Evolutionary conservation across 2,329 filamentous ascomycete species (phyloP), one percentile per base, ranked within the genome.

Genomic region (Pestalotiopsis sp.): DNA sequence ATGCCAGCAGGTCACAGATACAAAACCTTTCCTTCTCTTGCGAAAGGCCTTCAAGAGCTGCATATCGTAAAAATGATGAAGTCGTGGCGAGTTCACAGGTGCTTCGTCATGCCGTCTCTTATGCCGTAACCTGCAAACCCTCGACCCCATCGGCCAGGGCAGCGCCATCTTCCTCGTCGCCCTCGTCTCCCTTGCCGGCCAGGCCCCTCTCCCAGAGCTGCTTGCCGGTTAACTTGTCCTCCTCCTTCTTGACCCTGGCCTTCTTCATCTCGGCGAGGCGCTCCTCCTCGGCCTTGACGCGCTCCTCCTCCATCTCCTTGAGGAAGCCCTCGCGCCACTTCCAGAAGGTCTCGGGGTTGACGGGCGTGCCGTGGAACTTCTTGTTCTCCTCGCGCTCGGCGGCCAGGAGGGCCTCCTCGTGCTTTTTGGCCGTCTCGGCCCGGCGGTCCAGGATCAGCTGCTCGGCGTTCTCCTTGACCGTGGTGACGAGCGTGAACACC

Each of bases 371-470:
- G 79, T 97, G 93, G 81, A 99, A 99, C 82, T 98, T 98, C 76
- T 92, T 90, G 80, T 99, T 99, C 84, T 99, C 96, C 80, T 96
- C 94, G 71, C 92, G 90, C 82, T 99, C 96, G 1, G 87, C 89
- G 12, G 84, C 89, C 6, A 85, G 79, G 14, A 83, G 68, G 14
- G 75, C 82, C 76, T 91, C 88, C 72, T 92, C 89, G 3, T 84
- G 82, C 58, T 76, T 85, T 76, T 89, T 87, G 7, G 86, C 87
- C 1, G 85, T 87, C 9, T 85, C 92, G 69, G 89, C 89, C 76
- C 90, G 89, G 61, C 96, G 90, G 71, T 94, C 90, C 17, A 86
- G 82, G 73, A 98, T 90, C 69, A 99, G 87, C 74, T 91, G 87
- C 83, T 99, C 96, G n/a, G 95, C 95, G 65, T 89, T 87, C 69